These are phyloP conservation scores for Amanita fuliginea DNA, from an alignment of 768 basidiomycete species.

Conservation along the genomic window DNA sequence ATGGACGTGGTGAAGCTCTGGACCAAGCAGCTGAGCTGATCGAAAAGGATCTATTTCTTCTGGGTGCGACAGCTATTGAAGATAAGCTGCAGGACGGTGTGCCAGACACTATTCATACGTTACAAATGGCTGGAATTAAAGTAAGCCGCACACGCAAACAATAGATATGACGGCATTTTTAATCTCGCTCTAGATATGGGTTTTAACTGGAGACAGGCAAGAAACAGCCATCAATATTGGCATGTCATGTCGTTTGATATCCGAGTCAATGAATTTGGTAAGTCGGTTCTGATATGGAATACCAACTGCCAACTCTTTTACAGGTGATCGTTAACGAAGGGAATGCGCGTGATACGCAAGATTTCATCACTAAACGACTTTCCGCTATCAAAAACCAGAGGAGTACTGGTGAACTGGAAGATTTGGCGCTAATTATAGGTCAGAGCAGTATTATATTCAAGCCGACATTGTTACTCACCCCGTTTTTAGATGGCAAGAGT, in stretches of 20 bases:
- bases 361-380: slow-evolving; percentile 81
- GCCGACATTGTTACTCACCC: neutral
- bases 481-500: slow-evolving; percentile 79
- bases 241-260: slow-evolving; percentile 92
- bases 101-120: slow-evolving; percentile 93
- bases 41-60: slow-evolving; percentile 84
- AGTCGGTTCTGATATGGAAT: slow-evolving; percentile 9
- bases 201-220: slow-evolving; percentile 94
- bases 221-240: slow-evolving; percentile 99
- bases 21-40: slow-evolving; percentile 93
- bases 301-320: neutral
- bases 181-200: slow-evolving; percentile 63
- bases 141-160: slow-evolving; percentile 16
- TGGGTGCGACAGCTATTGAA: slow-evolving; percentile 97
- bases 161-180: neutral
- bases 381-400: slow-evolving; percentile 90
- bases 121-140: slow-evolving; percentile 98
- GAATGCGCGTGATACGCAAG: slow-evolving; percentile 66
- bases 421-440: slow-evolving; percentile 93
- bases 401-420: slow-evolving; percentile 85
- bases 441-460: slow-evolving; percentile 10
- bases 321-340: slow-evolving; percentile 95
- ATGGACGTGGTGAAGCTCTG: slow-evolving; percentile 88
- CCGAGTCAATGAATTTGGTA: slow-evolving; percentile 97
- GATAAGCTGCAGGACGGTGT: slow-evolving; percentile 99